These are phyloP conservation scores for Trichopus zeylanicus DNA, from an alignment of 116 monocot genomes.

Conservation along the genomic window DNA sequence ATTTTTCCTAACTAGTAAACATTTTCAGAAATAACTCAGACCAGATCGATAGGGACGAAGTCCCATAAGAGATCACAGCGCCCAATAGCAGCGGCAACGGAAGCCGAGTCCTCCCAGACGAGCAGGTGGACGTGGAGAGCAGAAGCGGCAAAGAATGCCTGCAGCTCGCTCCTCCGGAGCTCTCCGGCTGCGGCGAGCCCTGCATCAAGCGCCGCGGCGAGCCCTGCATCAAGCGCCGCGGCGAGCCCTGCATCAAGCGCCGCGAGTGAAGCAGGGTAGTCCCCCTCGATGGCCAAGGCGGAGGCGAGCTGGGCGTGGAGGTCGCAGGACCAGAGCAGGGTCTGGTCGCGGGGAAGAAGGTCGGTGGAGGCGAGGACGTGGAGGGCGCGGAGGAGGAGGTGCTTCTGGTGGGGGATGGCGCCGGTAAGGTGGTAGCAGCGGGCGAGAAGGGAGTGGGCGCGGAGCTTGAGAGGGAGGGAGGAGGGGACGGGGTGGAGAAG, in stretches of 20 bases:
- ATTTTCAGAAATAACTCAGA: constrained; percentile 24
- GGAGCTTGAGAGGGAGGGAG: constrained; percentile 59
- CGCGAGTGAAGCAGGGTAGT: constrained; percentile 38
- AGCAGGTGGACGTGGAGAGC: constrained; percentile 70
- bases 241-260: constrained; percentile 39
- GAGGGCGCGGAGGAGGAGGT: constrained; percentile 53
- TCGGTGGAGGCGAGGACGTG: constrained; percentile 35
- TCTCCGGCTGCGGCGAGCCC: constrained; percentile 31
- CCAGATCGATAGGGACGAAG: constrained; percentile 41
- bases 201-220: too few species aligned
- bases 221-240: too few species aligned
- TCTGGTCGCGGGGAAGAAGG: constrained; percentile 4
- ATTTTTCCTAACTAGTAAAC: too few species aligned
- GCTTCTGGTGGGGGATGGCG: constrained; percentile 51
- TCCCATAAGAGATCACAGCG: constrained; percentile 53
- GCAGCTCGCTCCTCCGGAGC: constrained; percentile 36
- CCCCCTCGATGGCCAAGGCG: constrained; percentile 54
- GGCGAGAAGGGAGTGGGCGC: constrained; percentile 64
- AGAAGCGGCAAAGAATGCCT: constrained; percentile 85
- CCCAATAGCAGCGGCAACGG: constrained; percentile 41
- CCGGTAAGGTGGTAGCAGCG: constrained; percentile 72
- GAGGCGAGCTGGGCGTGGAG: constrained; percentile 79
- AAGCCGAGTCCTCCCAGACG: constrained; percentile 60
- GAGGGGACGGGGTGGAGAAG: constrained; percentile 54
- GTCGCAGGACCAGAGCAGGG: constrained; percentile 65